phyloP scores from a whole-genome alignment of 495 filamentous ascomycete species.

The Penicillium bovifimosum region DNA sequence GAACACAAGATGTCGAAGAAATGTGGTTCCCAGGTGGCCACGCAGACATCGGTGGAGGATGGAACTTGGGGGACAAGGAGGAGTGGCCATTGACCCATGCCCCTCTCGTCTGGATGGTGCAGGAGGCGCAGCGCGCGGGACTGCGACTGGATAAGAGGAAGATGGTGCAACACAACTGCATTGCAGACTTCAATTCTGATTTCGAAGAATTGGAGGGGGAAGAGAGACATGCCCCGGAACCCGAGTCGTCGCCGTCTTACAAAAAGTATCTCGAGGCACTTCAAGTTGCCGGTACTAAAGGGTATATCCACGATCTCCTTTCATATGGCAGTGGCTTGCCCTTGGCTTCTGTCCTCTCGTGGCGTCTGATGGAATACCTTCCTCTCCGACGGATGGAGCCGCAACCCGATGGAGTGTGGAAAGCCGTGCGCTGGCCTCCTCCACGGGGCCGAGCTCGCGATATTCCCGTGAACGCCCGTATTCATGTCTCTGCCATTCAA shows the following conservation, averaged over 20 bases:
- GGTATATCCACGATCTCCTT: slow-evolving; percentile 63
- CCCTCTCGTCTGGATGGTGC: slow-evolving; percentile 69
- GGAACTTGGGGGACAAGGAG: slow-evolving; percentile 28
- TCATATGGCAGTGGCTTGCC: slow-evolving; percentile 51
- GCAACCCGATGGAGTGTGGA: slow-evolving; percentile 31
- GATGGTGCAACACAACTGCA: slow-evolving; percentile 50
- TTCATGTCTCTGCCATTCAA: slow-evolving; percentile 50
- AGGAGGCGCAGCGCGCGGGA: slow-evolving; percentile 62
- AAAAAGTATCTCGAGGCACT: neutral
- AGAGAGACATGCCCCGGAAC: neutral
- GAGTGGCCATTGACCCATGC: slow-evolving; percentile 54
- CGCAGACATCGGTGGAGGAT: slow-evolving; percentile 42
- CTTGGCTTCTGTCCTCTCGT: slow-evolving; percentile 47
- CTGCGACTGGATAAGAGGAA: slow-evolving; percentile 57
- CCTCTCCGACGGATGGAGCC: slow-evolving; percentile 70
- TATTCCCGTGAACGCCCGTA: slow-evolving; percentile 14
- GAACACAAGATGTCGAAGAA: slow-evolving; percentile 27
- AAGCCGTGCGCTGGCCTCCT: slow-evolving; percentile 18
- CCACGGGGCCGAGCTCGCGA: slow-evolving; percentile 14
- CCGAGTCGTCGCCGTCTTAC: neutral
- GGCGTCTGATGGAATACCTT: slow-evolving; percentile 70
- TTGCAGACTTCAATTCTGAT: slow-evolving; percentile 19
- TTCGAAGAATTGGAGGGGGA: neutral
- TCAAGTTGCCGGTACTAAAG: slow-evolving; percentile 41
- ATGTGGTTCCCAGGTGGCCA: slow-evolving; percentile 39